phyloP scores from a whole-genome alignment of 371 early-diverging fungal genomes.

The Rhizomucor pusillus region DNA sequence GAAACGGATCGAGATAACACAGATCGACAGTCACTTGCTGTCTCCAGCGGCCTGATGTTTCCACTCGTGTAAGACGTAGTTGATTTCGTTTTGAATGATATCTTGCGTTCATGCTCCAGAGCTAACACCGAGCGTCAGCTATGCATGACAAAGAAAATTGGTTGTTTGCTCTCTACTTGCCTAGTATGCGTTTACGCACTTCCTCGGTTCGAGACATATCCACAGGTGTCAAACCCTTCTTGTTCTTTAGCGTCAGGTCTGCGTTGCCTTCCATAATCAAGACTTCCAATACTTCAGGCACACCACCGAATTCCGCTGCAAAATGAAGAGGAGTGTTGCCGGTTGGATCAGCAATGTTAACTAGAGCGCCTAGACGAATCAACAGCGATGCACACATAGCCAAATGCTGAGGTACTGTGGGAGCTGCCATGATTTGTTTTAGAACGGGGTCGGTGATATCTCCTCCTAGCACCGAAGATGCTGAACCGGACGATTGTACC shows the following conservation, averaged over 20 bases:
- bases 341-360: slow-evolving; percentile 60
- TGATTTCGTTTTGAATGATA: slow-evolving; percentile 16
- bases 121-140: slow-evolving; percentile 4
- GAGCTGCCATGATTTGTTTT: slow-evolving; percentile 12
- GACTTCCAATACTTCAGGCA: slow-evolving; percentile 53
- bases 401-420: slow-evolving; percentile 36
- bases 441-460: slow-evolving; percentile 1
- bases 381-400: slow-evolving; percentile 52
- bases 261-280: slow-evolving; percentile 48
- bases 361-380: slow-evolving; percentile 55
- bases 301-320: slow-evolving; percentile 61
- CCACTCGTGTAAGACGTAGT: slow-evolving; percentile 20
- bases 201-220: slow-evolving; percentile 47
- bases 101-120: slow-evolving; percentile 32
- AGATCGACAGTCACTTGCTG: slow-evolving; percentile 32
- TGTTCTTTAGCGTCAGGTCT: slow-evolving; percentile 46
- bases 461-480: slow-evolving; percentile 3
- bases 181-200: slow-evolving; percentile 19
- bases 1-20: slow-evolving; percentile 19
- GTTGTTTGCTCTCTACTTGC: slow-evolving; percentile 10
- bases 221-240: slow-evolving; percentile 49
- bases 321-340: slow-evolving; percentile 71
- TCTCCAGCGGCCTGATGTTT: slow-evolving; percentile 40
- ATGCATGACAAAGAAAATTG: too few relatives aligned
- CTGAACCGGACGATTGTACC: slow-evolving; percentile 12